Conservation (phyloP, 352 stramenopile species). For the Pythium volutum region DNA sequence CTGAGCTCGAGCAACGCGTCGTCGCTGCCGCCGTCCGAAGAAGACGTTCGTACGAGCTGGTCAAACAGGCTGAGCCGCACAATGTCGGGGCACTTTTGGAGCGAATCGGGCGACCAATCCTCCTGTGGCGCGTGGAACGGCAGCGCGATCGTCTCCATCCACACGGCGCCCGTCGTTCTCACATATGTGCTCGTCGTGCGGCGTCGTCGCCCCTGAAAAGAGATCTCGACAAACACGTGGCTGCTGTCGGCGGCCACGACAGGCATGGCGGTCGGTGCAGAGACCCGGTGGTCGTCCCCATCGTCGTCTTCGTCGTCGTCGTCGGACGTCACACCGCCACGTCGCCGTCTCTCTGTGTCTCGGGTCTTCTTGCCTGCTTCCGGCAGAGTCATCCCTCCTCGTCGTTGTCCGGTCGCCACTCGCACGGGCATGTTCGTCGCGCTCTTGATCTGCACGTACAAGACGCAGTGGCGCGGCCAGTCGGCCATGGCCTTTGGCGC, state of each 20-base stretch:
- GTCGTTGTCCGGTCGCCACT: conserved; percentile 10
- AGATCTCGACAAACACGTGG: conserved; percentile 77
- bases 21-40: conserved; percentile 16
- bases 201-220: conserved; percentile 76
- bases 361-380: not conserved
- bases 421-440: conserved; percentile 72
- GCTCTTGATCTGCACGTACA: conserved; percentile 86
- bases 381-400: not conserved
- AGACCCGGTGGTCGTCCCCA: not conserved
- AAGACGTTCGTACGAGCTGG: conserved; percentile 51
- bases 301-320: conserved; percentile 18
- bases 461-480: conserved; percentile 57
- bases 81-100: conserved; percentile 69
- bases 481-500: conserved; percentile 34
- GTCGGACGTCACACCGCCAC: not conserved
- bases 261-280: not conserved
- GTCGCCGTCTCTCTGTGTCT: not conserved
- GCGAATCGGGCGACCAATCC: conserved; percentile 74
- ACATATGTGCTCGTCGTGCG: conserved; percentile 45
- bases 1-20: conserved; percentile 27
- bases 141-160: conserved; percentile 91
- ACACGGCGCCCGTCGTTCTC: conserved; percentile 56
- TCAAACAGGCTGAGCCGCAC: conserved; percentile 90
- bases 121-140: conserved; percentile 81
- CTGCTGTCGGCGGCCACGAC: conserved; percentile 8